Base-by-base conservation (phyloP, 1,284 basidiomycete genomes). In the Takashimella tepidaria region DNA sequence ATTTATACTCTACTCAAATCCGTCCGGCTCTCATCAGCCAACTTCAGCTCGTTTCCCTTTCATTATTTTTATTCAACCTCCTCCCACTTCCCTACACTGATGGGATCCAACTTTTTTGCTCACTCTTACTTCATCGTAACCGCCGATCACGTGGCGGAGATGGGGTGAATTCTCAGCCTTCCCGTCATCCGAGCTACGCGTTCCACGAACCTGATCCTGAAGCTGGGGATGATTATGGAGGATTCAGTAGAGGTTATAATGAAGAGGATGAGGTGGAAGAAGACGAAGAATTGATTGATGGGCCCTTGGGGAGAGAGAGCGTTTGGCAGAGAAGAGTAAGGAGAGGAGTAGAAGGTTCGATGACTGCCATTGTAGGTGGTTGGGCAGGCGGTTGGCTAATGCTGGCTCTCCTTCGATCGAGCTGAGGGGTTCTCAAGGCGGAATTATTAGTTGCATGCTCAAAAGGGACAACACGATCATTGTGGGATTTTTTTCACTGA, bases 61-160 rank as follows among this genome's bases (percentile, higher is more conserved):
- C 72, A 3, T 57, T 74, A 19, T 72, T 66, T 61, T 50, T 74
- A 13, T 67, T 74, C 67, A 74, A 74, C 57, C 67, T 74, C 45
- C 65, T 74, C 23, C 70, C 72, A 0, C 53, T 74, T 4, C 72
- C 72, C 2, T 50, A 58, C 13, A 66, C 72, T 16, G 72, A 74
- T 53, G 72, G 72, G 16, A 64, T 67, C 4, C 66, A 69, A 25
- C 58, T 73, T 8, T 56, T 74, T n/a, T 48, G 50, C 1, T 60
- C 65, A 3, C 58, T 70, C 1, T 50, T 56, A 2, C 44, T 51
- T 10, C 47, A 2, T 20, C 50, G 19, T 26, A 5, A 5, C 5
- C 10, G 24, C 23, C 45, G 23, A 4, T 13, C 45, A 6, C 45
- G 45, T 8, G 24, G 45, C 26, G 20, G 19, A 23, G 13, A 25